Evolutionary conservation across 2,329 filamentous ascomycete genomes (phyloP), one percentile per base, ranked within the genome.

Genomic region (Mycosphaerella arachidis): DNA sequence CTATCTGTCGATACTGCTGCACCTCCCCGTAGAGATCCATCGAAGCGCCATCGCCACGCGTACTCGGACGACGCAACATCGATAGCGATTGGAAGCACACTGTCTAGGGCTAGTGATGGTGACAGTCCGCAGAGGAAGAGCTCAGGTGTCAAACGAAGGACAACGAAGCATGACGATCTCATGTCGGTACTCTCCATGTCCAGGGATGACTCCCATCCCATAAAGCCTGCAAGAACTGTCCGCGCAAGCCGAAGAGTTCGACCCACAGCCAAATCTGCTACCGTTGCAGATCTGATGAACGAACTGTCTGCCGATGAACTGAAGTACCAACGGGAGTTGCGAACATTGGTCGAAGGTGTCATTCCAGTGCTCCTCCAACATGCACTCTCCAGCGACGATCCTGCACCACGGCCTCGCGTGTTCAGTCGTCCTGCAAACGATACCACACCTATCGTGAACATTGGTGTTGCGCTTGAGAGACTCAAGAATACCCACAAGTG

Each of bases 261-360:
- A 78, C 87, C 55, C 10, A 29, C 27, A 31, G 27, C 29, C n/a
- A 83, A 85, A 31, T 85, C 83, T 58, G 86, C 89, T 45, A 92
- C 88, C 0, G 81, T 91, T 10, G 81, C 84, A 24, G 91, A 93
- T 64, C 78, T 97, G 20, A 82, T 97, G 73, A 82, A 83, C 55
- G 92, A 96, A 70, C 86, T 99, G 63, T 81, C 84, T 10, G 84
- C 88, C 5, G 94, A 97, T 67, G 94, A 99, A 74, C 79, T 84
- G 48, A 89, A 94, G 66, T 99, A 97, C 71, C 88, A 89, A 75
- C 85, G 92, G 57, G 94, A 99, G 75, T 82, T 99, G 33, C 91
- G 92, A 71, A 97, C 94, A 0, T 77, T 99, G 33, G 92, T 97
- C 7, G 92, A 96, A 68, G 94, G 94, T 58, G 93, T 99, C 24